A percentile compares a stretch with the other conserved stretches of the same genome.
Evolutionary conservation across 108 stramenopile genomes (phyloP).

Genomic region (Thalassiosira profunda): DNA sequence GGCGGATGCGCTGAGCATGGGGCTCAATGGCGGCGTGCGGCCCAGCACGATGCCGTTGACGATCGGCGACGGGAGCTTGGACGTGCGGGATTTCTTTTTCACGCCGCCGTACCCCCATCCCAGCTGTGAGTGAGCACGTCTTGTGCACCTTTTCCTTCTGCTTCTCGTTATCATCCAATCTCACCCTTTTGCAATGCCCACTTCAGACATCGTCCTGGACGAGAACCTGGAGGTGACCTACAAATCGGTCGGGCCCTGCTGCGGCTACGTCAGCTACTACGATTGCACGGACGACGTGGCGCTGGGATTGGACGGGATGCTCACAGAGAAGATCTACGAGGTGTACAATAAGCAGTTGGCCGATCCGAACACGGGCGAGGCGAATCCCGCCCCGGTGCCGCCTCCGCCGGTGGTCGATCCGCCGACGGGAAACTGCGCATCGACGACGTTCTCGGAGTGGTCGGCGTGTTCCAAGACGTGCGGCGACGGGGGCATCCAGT

Average conservation of each 20-base stretch:
- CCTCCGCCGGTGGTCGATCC: neutral
- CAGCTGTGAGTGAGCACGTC: constrained; percentile 36
- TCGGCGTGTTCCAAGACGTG: constrained; percentile 46
- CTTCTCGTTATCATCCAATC: too few relatives aligned
- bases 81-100: constrained; percentile 46
- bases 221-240: constrained; percentile 33
- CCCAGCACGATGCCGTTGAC: constrained; percentile 44
- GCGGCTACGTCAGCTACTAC: constrained; percentile 49
- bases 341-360: constrained; percentile 20
- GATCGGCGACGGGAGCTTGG: constrained; percentile 27
- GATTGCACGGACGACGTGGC: constrained; percentile 50
- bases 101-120: constrained; percentile 57
- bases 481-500: constrained; percentile 44
- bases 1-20: constrained; percentile 35
- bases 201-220: constrained; percentile 39
- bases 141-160: too few relatives aligned
- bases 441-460: constrained; percentile 46
- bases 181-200: neutral
- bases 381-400: neutral
- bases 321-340: constrained; percentile 33
- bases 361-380: neutral
- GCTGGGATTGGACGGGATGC: constrained; percentile 21
- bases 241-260: constrained; percentile 64
- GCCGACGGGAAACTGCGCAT: neutral
- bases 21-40: constrained; percentile 19